Evolutionary conservation across 1,139 yeast genomes (phyloP).

Genomic region (Geotrichum australiense): DNA sequence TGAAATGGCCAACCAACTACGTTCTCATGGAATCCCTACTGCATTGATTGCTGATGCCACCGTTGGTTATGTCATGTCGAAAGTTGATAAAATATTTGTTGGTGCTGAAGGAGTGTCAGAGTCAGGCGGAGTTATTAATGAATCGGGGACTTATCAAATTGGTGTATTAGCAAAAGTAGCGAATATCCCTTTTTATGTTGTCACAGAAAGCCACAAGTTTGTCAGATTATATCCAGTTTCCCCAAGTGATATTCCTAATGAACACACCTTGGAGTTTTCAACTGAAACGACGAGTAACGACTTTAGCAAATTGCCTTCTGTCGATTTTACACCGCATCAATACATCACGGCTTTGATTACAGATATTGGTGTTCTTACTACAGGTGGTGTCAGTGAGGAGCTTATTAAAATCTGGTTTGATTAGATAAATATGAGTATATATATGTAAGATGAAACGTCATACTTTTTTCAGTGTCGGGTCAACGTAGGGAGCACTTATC

Average conservation of each 20-base stretch:
- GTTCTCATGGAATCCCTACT: slow-evolving; percentile 81
- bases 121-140: slow-evolving; percentile 95
- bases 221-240: slow-evolving; percentile 93
- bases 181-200: slow-evolving; percentile 89
- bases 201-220: slow-evolving; percentile 90
- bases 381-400: slow-evolving; percentile 96
- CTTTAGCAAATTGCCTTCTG: slow-evolving; percentile 40
- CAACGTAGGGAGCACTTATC: slow-evolving; percentile 19
- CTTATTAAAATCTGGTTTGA: slow-evolving; percentile 97
- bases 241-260: slow-evolving; percentile 82
- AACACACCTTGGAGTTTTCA: slow-evolving; percentile 36
- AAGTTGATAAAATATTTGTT: slow-evolving; percentile 85
- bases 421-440: slow-evolving; percentile 29
- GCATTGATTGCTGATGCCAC: slow-evolving; percentile 88
- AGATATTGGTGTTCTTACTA: slow-evolving; percentile 92
- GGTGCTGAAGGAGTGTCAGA: slow-evolving; percentile 99
- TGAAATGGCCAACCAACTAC: slow-evolving; percentile 61
- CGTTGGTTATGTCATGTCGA: slow-evolving; percentile 87
- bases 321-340: slow-evolving; percentile 95
- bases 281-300: slow-evolving; percentile 26
- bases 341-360: slow-evolving; percentile 93
- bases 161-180: slow-evolving; percentile 89
- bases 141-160: slow-evolving; percentile 90
- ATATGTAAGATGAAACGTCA: slow-evolving; percentile 6
- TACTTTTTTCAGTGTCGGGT: slow-evolving; percentile 10